Evolutionary conservation across 75 land plant genomes (phyloP).

Genomic region (Azolla pinnata): DNA sequence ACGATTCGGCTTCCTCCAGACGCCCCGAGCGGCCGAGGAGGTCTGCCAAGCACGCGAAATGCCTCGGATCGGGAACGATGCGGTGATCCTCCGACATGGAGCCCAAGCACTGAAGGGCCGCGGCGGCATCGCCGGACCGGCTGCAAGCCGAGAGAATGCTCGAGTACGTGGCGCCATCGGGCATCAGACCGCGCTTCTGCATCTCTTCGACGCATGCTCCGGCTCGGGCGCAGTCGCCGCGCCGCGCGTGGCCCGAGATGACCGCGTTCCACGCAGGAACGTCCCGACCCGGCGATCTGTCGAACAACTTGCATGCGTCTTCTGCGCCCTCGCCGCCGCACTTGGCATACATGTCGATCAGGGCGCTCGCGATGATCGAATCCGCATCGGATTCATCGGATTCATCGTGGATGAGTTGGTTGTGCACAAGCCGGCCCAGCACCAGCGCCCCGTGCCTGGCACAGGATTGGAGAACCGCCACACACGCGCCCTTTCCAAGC

Average conservation of each 20-base stretch:
- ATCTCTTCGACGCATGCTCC: slow-evolving; percentile 12
- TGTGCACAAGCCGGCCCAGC: slow-evolving; percentile 53
- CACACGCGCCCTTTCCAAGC: slow-evolving; percentile 29
- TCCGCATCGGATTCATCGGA: slow-evolving; percentile 16
- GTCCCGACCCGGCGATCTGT: slow-evolving; percentile 11
- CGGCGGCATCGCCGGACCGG: slow-evolving; percentile 27
- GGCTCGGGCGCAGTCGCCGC: slow-evolving; percentile 23
- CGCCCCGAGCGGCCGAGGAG: slow-evolving; percentile 27
- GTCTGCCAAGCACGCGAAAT: slow-evolving; percentile 32
- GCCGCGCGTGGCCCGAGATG: slow-evolving; percentile 26
- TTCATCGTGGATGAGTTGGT: slow-evolving; percentile 26
- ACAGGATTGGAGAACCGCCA: slow-evolving; percentile 35
- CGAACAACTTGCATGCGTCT: slow-evolving; percentile 17
- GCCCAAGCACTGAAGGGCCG: slow-evolving; percentile 17
- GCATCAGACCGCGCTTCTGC: slow-evolving; percentile 25
- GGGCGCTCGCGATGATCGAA: slow-evolving; percentile 21
- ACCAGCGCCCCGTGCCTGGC: slow-evolving; percentile 35
- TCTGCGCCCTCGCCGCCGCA: slow-evolving; percentile 22
- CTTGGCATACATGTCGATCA: slow-evolving; percentile 32
- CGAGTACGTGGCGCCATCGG: slow-evolving; percentile 25
- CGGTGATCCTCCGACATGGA: slow-evolving; percentile 17
- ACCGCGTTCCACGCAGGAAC: slow-evolving; percentile 24
- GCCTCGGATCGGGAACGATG: slow-evolving; percentile 17
- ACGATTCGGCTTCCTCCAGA: slow-evolving; percentile 18
- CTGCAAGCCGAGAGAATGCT: slow-evolving; percentile 25